Percentiles rank a stretch among this genome's conserved stretches.
phyloP scores from a whole-genome alignment of 2,329 filamentous ascomycete species.

The Mycogone perniciosa region DNA sequence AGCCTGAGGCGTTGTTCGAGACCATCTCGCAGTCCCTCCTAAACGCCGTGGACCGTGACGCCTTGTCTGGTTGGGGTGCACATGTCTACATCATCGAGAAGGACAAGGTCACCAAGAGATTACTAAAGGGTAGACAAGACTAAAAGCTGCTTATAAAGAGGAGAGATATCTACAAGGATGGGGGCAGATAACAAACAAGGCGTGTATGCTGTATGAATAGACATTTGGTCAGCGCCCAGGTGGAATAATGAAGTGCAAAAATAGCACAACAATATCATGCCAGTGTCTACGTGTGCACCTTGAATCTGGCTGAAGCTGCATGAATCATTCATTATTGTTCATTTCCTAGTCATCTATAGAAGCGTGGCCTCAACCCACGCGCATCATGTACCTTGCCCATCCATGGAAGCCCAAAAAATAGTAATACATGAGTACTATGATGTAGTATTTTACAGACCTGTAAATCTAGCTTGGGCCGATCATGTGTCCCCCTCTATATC shows the following conservation, averaged over 20 bases:
- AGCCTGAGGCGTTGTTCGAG: constrained; percentile 92
- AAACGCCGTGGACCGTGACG: constrained; percentile 94
- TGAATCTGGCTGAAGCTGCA: too few relatives aligned
- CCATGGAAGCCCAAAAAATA: too few relatives aligned
- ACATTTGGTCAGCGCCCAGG: constrained; percentile 12
- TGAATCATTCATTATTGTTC: too few relatives aligned
- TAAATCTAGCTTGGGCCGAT: constrained; percentile 22
- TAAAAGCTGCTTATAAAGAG: constrained; percentile 6
- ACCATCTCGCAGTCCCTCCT: constrained; percentile 94
- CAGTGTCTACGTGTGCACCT: too few relatives aligned
- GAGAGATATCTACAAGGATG: background rate
- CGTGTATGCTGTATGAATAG: constrained; percentile 15
- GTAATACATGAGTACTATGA: too few relatives aligned
- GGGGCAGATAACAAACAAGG: background rate
- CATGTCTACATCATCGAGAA: constrained; percentile 99
- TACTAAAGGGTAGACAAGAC: constrained; percentile 59
- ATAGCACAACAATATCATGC: too few relatives aligned
- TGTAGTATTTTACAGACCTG: constrained; percentile 26
- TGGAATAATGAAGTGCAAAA: background rate
- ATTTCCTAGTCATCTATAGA: too few relatives aligned
- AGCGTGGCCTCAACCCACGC: too few relatives aligned
- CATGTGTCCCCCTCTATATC: constrained; percentile 14
- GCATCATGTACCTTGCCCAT: too few relatives aligned
- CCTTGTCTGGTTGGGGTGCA: constrained; percentile 94
- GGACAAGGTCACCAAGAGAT: constrained; percentile 98